Conservation (phyloP, 2,329 filamentous ascomycete genomes). For the Colletotrichum tropicicola region DNA sequence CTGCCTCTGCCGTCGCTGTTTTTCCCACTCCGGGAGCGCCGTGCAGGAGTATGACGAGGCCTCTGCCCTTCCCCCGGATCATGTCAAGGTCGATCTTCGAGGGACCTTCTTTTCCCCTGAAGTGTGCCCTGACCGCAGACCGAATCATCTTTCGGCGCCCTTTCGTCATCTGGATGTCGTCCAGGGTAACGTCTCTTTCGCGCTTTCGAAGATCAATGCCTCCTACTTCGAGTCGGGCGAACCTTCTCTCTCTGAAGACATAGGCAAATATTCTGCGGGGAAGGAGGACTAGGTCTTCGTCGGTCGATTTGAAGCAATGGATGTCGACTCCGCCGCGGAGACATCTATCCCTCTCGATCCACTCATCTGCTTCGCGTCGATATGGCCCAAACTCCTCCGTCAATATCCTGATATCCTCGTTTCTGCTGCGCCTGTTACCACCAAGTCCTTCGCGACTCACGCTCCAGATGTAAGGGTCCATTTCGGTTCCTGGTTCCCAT, state of each 20-base stretch:
- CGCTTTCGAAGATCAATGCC: not conserved
- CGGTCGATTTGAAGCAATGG: not conserved
- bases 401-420: not conserved
- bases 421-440: not conserved
- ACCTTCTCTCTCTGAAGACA: not conserved
- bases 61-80: slow-evolving; percentile 8
- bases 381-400: not conserved
- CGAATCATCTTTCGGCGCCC: not conserved
- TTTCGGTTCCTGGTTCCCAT: not conserved
- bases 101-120: not conserved
- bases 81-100: not conserved
- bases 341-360: not conserved
- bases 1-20: slow-evolving; percentile 22
- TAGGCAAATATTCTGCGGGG: not conserved
- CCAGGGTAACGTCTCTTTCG: not conserved
- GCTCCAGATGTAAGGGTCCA: not conserved
- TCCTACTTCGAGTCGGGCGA: not conserved
- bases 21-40: slow-evolving; percentile 5
- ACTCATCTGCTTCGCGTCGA: not conserved
- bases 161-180: not conserved
- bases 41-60: slow-evolving; percentile 14
- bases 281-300: not conserved
- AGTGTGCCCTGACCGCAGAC: not conserved
- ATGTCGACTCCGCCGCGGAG: not conserved
- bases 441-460: not conserved